phyloP scores from a whole-genome alignment of 169 alveolate genomes.

The Plasmodium chabaudi region DNA sequence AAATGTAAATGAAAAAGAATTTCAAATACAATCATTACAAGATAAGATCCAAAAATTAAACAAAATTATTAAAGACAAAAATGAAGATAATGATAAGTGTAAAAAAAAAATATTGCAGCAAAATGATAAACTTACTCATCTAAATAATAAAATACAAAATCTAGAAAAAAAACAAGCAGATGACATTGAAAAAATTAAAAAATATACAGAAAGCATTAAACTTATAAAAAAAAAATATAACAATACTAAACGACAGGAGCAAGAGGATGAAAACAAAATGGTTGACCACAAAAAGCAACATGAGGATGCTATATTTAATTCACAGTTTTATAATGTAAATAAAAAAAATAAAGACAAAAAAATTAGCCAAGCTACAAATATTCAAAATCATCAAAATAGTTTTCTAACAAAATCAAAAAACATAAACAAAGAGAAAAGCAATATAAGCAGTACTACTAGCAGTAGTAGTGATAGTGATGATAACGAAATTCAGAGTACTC shows the following conservation, averaged over 20 bases:
- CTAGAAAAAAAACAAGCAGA: slow-evolving; percentile 28
- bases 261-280: slow-evolving; percentile 16
- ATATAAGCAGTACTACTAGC: not conserved
- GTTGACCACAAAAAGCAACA: slow-evolving; percentile 22
- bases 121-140: slow-evolving; percentile 9
- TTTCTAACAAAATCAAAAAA: not conserved
- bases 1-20: slow-evolving; percentile 28
- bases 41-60: slow-evolving; percentile 41
- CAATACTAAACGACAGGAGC: slow-evolving; percentile 21
- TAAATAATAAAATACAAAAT: slow-evolving; percentile 31
- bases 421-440: not conserved
- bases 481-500: slow-evolving; percentile 15
- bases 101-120: slow-evolving; percentile 61
- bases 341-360: slow-evolving; percentile 18
- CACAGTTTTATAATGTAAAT: slow-evolving; percentile 44
- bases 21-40: slow-evolving; percentile 10
- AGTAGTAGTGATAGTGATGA: slow-evolving; percentile 5
- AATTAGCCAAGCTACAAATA: not conserved
- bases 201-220: slow-evolving; percentile 28
- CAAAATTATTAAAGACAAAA: slow-evolving; percentile 32
- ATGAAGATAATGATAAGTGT: slow-evolving; percentile 41
- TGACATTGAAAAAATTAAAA: slow-evolving; percentile 57
- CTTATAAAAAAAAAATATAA: slow-evolving; percentile 17
- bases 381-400: no score
- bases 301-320: slow-evolving; percentile 41